Conservation (phyloP, 2,329 filamentous ascomycete species). For the Neurospora sp. region DNA sequence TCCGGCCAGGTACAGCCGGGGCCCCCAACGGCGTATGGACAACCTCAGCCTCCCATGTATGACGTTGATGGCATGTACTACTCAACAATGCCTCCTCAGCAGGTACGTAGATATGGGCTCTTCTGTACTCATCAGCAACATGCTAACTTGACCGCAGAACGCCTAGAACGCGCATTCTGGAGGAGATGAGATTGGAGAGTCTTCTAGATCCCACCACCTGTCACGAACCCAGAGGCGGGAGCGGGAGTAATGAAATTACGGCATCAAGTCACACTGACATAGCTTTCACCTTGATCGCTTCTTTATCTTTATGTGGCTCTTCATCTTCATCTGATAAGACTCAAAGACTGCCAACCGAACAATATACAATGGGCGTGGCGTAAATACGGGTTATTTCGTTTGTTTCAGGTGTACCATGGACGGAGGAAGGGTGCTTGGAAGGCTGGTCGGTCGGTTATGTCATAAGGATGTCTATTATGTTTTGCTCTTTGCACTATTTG, state of each 20-base stretch:
- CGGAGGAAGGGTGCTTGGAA: neutral
- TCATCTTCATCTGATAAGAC: neutral
- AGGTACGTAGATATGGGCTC: conserved; percentile 43
- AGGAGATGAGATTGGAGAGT: neutral
- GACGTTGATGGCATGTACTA: conserved; percentile 86
- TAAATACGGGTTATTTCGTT: neutral
- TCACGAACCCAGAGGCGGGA: neutral
- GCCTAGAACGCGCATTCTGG: conserved; percentile 2
- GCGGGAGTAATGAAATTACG: neutral
- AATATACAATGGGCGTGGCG: neutral
- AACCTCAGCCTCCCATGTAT: conserved; percentile 72
- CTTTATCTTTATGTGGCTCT: neutral
- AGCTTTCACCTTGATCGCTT: neutral
- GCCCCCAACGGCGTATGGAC: conserved; percentile 62
- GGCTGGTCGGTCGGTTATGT: neutral
- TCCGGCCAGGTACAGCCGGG: conserved; percentile 67
- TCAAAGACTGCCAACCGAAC: neutral
- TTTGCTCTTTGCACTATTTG: neutral
- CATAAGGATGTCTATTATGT: neutral
- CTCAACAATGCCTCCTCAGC: conserved; percentile 69
- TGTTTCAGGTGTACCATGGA: neutral
- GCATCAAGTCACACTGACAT: neutral
- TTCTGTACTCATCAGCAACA: neutral
- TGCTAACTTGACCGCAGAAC: conserved; percentile 6
- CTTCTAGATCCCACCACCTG: neutral